Evolutionary conservation across 2,329 filamentous ascomycete species (phyloP).

Genomic region (Fusarium bactridioides): DNA sequence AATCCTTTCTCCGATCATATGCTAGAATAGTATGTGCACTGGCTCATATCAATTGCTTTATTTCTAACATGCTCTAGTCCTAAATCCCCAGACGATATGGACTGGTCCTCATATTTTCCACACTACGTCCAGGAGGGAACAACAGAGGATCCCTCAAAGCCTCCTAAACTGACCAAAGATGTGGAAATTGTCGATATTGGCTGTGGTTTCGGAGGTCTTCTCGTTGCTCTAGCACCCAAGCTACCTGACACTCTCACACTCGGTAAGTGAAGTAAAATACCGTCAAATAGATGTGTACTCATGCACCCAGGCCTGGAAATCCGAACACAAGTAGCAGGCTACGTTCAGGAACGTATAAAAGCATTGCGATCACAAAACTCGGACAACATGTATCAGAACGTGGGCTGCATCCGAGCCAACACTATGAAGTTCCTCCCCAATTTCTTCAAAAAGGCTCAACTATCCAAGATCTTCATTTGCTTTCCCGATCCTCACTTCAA

Average conservation of each 20-base stretch:
- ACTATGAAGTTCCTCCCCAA: conserved; percentile 99
- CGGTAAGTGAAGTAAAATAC: conserved; percentile 59
- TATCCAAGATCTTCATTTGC: conserved; percentile 94
- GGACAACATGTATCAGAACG: conserved; percentile 77
- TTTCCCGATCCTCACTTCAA: conserved; percentile 99
- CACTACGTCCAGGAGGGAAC: conserved; percentile 65
- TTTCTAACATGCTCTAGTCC: conserved; percentile 64
- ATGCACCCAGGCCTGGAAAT: conserved; percentile 81
- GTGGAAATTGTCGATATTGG: conserved; percentile 97
- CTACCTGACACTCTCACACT: conserved; percentile 85
- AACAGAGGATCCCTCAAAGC: conserved; percentile 40
- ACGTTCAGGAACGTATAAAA: conserved; percentile 85
- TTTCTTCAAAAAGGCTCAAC: conserved; percentile 83
- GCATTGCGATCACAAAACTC: conserved; percentile 76
- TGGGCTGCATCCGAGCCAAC: conserved; percentile 88
- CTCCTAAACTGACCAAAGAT: conserved; percentile 58
- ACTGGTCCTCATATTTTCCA: conserved; percentile 88
- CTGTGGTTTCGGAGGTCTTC: conserved; percentile 91
- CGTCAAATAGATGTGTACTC: neutral
- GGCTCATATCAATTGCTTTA: neutral
- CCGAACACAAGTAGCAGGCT: conserved; percentile 86
- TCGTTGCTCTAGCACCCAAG: conserved; percentile 83
- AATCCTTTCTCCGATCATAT: conserved; percentile 97
- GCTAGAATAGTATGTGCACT: conserved; percentile 75
- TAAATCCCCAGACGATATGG: conserved; percentile 80